phyloP scores from a whole-genome alignment of 805 yeast genomes.

The Lachancea meyersii region DNA sequence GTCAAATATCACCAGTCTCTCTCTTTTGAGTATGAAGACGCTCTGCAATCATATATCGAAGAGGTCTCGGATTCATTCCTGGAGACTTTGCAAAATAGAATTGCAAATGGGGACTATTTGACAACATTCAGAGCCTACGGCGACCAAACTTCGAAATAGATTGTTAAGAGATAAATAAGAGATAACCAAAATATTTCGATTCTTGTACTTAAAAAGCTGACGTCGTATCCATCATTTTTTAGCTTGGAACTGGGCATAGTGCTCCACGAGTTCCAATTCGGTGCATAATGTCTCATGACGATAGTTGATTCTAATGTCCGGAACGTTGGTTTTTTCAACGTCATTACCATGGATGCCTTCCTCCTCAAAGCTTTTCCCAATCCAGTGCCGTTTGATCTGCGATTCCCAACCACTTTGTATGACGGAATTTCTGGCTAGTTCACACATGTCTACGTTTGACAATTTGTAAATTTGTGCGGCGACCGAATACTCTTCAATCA shows the following conservation, averaged over 20 bases:
- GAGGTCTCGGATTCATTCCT: conserved; percentile 23
- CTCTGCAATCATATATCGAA: conserved; percentile 29
- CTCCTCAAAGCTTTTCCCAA: conserved; percentile 57
- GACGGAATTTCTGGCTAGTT: conserved; percentile 88
- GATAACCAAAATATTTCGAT: background rate
- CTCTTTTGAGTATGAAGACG: conserved; percentile 10
- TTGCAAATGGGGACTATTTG: conserved; percentile 26
- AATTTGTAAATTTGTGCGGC: conserved; percentile 97
- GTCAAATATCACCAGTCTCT: conserved; percentile 6
- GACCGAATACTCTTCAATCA: conserved; percentile 95
- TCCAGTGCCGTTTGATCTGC: conserved; percentile 83
- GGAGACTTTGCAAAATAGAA: conserved; percentile 17
- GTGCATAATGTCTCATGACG: conserved; percentile 73
- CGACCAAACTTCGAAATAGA: background rate
- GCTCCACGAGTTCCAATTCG: conserved; percentile 61
- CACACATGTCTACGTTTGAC: conserved; percentile 95
- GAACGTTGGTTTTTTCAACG: conserved; percentile 91
- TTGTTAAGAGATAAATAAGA: background rate
- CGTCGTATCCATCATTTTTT: background rate
- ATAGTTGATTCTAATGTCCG: conserved; percentile 77
- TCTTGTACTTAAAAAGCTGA: background rate
- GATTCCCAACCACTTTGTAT: conserved; percentile 91
- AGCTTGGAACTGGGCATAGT: conserved; percentile 39
- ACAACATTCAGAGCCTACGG: conserved; percentile 10
- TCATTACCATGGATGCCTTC: conserved; percentile 77